Evolutionary conservation across 2,329 filamentous ascomycete species (phyloP).

Genomic region (Fusarium sp.): DNA sequence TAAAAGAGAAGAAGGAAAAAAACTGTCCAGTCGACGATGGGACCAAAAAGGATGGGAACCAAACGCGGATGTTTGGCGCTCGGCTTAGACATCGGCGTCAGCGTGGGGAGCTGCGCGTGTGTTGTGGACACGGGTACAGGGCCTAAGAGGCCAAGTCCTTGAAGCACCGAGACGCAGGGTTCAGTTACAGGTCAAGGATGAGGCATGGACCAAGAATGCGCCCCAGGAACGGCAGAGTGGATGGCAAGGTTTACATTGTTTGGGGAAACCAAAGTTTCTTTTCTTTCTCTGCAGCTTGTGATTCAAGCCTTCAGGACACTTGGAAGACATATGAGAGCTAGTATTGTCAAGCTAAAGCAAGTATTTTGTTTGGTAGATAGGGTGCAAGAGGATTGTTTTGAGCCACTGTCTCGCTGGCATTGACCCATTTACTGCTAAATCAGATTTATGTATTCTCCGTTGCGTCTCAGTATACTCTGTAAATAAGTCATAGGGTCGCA

Average conservation of each 20-base stretch:
- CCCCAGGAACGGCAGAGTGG: slow-evolving; percentile 28
- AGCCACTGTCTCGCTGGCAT: neutral
- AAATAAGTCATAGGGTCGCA: neutral
- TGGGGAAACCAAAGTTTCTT: slow-evolving; percentile 25
- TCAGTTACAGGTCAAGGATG: slow-evolving; percentile 44
- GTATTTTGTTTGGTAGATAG: neutral
- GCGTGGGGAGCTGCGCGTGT: slow-evolving; percentile 39
- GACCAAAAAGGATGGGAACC: slow-evolving; percentile 34
- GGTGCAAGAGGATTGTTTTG: neutral
- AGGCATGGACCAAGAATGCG: slow-evolving; percentile 22
- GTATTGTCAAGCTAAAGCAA: neutral
- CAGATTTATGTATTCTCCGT: slow-evolving; percentile 1
- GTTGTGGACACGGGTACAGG: slow-evolving; percentile 42
- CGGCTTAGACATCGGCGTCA: slow-evolving; percentile 38
- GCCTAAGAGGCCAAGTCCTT: slow-evolving; percentile 26
- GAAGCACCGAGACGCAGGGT: slow-evolving; percentile 41
- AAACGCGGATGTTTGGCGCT: slow-evolving; percentile 45
- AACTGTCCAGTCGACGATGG: slow-evolving; percentile 24
- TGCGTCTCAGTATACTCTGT: slow-evolving; percentile 1
- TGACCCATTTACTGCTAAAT: neutral
- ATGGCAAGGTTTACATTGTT: slow-evolving; percentile 23
- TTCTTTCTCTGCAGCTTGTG: slow-evolving; percentile 13
- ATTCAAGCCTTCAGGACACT: neutral
- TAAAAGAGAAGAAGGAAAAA: slow-evolving; percentile 17
- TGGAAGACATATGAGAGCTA: neutral